These are phyloP conservation scores for Citrus maxima DNA, from an alignment of 345 rosid genomes.

Conservation along the genomic window DNA sequence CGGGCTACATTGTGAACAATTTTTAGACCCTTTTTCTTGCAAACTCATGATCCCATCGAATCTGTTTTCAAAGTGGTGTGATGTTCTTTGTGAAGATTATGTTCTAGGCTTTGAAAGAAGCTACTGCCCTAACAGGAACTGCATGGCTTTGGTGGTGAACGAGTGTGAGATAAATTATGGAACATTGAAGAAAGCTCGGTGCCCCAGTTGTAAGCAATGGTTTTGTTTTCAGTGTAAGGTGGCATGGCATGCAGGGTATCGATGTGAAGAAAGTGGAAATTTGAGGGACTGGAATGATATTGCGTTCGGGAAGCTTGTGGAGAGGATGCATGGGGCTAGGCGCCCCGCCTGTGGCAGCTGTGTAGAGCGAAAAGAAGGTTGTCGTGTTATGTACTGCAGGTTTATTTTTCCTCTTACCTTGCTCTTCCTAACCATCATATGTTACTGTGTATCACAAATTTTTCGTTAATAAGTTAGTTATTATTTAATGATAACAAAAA, in stretches of 20 bases:
- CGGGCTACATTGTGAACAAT: conserved; percentile 17
- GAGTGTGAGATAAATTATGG: conserved; percentile 13
- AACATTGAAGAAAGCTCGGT: conserved; percentile 19
- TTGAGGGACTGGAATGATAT: no score
- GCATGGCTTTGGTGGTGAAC: conserved; percentile 17
- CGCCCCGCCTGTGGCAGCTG: conserved; percentile 23
- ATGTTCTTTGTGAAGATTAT: conserved; percentile 17
- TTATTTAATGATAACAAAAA: no score
- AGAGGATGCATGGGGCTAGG: conserved; percentile 8
- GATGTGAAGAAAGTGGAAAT: conserved; percentile 5
- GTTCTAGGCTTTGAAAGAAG: conserved; percentile 13
- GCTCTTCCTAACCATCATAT: no score
- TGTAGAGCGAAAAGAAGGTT: conserved; percentile 24
- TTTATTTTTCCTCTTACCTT: not conserved
- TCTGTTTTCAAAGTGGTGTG: conserved; percentile 26
- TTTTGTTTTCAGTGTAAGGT: conserved; percentile 27
- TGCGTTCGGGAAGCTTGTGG: no score
- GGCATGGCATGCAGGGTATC: conserved; percentile 27
- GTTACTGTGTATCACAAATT: not conserved
- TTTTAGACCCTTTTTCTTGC: conserved; percentile 6
- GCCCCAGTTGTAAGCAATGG: conserved; percentile 25
- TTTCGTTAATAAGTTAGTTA: no score
- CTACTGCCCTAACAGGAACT: conserved; percentile 32
- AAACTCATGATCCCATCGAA: conserved; percentile 16
- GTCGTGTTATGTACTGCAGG: not conserved